A percentile compares a stretch with the other conserved stretches of the same genome.
Conservation (phyloP, 768 basidiomycete species). For the Kwoniella sp. region DNA sequence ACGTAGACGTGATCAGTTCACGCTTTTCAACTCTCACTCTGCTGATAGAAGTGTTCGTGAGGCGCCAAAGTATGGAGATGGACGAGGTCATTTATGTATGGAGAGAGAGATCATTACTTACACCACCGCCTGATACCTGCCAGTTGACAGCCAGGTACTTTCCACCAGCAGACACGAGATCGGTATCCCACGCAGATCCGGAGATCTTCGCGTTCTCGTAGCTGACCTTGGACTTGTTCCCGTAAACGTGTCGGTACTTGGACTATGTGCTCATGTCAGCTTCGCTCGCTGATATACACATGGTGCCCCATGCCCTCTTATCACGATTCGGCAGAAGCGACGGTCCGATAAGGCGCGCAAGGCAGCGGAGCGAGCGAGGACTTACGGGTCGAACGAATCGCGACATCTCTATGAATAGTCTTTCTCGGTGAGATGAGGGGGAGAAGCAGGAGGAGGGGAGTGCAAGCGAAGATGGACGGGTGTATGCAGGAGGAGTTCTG, state of each 20-base stretch:
- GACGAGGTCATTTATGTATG: too few relatives aligned
- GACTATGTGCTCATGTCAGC: constrained; percentile 56
- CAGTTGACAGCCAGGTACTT: constrained; percentile 91
- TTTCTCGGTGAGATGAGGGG: not conserved
- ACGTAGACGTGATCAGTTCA: not conserved
- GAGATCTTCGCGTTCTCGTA: constrained; percentile 67
- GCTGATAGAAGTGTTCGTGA: too few relatives aligned
- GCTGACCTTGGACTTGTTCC: constrained; percentile 73
- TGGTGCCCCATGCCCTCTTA: too few relatives aligned
- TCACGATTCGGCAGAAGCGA: too few relatives aligned
- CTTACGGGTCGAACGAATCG: constrained; percentile 71
- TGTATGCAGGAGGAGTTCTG: too few relatives aligned
- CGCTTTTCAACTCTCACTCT: not conserved
- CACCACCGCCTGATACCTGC: constrained; percentile 61
- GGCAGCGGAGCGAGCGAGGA: not conserved
- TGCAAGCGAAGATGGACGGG: not conserved
- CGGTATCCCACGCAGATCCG: constrained; percentile 94
- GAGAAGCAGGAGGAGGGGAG: constrained; percentile 1
- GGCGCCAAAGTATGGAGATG: too few relatives aligned
- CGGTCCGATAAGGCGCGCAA: not conserved
- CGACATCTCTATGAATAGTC: constrained; percentile 66
- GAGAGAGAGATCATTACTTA: constrained; percentile 27
- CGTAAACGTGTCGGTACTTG: constrained; percentile 94
- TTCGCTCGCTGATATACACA: not conserved
- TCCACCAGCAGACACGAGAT: constrained; percentile 81